phyloP scores from a whole-genome alignment of 495 filamentous ascomycete genomes.

The Opeltia flavorubescens region DNA sequence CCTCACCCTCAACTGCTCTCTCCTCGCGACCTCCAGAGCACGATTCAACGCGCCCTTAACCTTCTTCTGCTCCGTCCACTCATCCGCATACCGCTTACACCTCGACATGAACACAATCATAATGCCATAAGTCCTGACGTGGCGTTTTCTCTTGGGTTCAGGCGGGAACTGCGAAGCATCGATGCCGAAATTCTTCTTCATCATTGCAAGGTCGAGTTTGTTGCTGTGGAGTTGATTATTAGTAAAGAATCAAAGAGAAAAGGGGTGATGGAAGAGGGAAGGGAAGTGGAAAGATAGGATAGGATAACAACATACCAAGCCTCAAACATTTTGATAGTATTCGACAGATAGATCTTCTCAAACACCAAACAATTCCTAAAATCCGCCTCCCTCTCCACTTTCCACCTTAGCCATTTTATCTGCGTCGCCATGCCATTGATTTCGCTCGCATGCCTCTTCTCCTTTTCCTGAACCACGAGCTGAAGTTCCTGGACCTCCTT shows the following conservation, averaged over 20 bases:
- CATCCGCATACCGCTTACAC: not conserved
- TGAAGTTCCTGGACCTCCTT: constrained; percentile 26
- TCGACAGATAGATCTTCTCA: constrained; percentile 61
- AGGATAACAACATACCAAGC: constrained; percentile 58
- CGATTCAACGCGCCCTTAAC: not conserved
- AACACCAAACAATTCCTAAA: constrained; percentile 65
- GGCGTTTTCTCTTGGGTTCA: not conserved
- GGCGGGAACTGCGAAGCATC: not conserved
- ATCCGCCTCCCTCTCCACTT: constrained; percentile 61
- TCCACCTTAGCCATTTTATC: constrained; percentile 75
- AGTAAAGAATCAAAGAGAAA: not conserved
- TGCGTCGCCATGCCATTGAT: constrained; percentile 72
- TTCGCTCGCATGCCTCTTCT: constrained; percentile 62
- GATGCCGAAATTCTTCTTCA: not conserved
- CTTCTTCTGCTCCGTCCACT: not conserved
- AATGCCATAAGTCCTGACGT: not conserved
- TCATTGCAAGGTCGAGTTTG: not conserved
- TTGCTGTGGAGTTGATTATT: not conserved
- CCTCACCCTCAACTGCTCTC: not conserved
- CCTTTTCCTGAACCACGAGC: constrained; percentile 21
- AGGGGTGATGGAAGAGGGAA: constrained; percentile 2
- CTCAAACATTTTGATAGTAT: constrained; percentile 67
- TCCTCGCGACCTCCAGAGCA: not conserved
- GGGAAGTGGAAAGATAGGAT: constrained; percentile 6
- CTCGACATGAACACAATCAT: not conserved